Conservation (phyloP, 345 rosid genomes). For the Crucihimalaya himalaica region DNA sequence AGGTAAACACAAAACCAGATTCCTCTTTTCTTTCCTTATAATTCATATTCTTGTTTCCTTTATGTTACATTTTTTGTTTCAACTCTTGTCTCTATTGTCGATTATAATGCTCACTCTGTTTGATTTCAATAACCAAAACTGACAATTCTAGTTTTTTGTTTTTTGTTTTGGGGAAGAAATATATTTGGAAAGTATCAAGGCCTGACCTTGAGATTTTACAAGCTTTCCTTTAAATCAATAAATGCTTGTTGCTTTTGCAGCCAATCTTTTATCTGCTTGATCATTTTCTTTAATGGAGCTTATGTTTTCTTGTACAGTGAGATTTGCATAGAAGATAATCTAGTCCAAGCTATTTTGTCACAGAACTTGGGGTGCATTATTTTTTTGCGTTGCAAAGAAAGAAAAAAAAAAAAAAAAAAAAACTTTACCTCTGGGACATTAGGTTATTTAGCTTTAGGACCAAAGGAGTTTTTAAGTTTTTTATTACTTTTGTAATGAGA, state of each 20-base stretch:
- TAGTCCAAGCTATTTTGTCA: background rate
- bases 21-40: constrained; percentile 13
- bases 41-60: constrained; percentile 21
- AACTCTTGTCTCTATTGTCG: background rate
- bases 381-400: background rate
- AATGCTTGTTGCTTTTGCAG: background rate
- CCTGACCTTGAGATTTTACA: background rate
- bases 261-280: background rate
- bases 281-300: background rate
- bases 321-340: background rate
- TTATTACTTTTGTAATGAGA: background rate
- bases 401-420: background rate
- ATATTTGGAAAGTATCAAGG: background rate
- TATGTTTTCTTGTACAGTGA: background rate
- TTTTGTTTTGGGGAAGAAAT: background rate
- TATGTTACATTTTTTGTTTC: constrained; percentile 42
- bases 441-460: constrained; percentile 4
- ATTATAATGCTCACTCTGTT: background rate
- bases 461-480: background rate
- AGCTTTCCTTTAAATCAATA: background rate
- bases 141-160: background rate
- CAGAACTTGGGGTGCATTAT: background rate
- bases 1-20: constrained; percentile 45
- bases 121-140: background rate
- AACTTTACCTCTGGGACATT: background rate